Evolutionary conservation across 2,329 filamentous ascomycete genomes (phyloP).

Genomic region (Stachybotrys chlorohalonatus): DNA sequence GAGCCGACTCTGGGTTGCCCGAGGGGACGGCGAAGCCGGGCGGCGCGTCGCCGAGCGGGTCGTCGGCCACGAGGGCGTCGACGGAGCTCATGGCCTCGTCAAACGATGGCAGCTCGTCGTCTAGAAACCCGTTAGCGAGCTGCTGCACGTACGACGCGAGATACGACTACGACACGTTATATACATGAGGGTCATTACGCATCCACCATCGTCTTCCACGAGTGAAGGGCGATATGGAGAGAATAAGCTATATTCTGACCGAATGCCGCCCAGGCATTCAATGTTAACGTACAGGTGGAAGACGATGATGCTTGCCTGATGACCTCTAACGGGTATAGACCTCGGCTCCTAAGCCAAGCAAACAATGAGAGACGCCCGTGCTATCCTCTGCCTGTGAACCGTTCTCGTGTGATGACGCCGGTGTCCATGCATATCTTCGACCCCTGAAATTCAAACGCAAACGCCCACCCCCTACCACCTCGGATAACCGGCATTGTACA

Average conservation of each 20-base stretch:
- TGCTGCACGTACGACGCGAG: slow-evolving; percentile 14
- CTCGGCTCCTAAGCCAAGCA: slow-evolving; percentile 8
- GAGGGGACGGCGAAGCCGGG: background rate
- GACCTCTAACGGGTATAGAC: slow-evolving; percentile 14
- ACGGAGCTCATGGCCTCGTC: slow-evolving; percentile 56
- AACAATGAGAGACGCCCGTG: too few species aligned
- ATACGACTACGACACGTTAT: slow-evolving; percentile 24
- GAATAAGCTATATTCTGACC: slow-evolving; percentile 29
- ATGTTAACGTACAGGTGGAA: slow-evolving; percentile 64
- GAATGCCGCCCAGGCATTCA: slow-evolving; percentile 10
- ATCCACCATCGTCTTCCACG: slow-evolving; percentile 55
- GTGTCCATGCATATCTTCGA: too few species aligned
- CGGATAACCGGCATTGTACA: slow-evolving; percentile 66
- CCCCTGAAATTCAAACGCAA: slow-evolving; percentile 4
- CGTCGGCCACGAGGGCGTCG: slow-evolving; percentile 60
- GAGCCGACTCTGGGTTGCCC: background rate
- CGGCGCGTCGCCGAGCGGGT: slow-evolving; percentile 15
- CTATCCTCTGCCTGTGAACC: too few species aligned
- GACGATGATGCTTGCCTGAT: slow-evolving; percentile 63
- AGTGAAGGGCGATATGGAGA: slow-evolving; percentile 18
- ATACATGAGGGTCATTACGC: slow-evolving; percentile 39
- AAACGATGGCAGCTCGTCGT: slow-evolving; percentile 52
- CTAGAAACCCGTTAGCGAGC: slow-evolving; percentile 41
- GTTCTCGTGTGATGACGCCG: too few species aligned
- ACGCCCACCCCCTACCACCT: slow-evolving; percentile 46